Percentiles rank a stretch among this genome's conserved stretches.
phyloP scores from a whole-genome alignment of 306 rosid genomes.

The Cercis canadensis region DNA sequence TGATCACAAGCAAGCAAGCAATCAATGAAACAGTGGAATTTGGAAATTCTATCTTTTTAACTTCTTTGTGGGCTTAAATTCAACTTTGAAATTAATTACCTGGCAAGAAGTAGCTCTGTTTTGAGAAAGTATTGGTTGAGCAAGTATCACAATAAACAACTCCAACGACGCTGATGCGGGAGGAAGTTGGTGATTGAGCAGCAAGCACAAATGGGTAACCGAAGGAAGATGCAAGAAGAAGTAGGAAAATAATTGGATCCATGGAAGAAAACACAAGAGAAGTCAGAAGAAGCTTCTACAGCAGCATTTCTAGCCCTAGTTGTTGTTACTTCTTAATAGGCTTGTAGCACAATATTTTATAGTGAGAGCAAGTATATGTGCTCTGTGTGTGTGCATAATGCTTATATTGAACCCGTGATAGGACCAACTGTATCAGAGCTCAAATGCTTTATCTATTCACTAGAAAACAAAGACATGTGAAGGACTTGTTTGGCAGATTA shows the following conservation, averaged over 20 bases:
- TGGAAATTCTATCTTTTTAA: too few species aligned
- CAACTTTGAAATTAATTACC: too few species aligned
- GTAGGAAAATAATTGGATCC: slow-evolving; percentile 52
- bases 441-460: slow-evolving; percentile 51
- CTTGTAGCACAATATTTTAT: slow-evolving; percentile 27
- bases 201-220: slow-evolving; percentile 29
- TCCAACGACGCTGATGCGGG: slow-evolving; percentile 68
- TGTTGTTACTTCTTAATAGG: not conserved
- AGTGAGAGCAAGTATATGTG: not conserved
- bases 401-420: slow-evolving; percentile 73
- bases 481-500: slow-evolving; percentile 44
- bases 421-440: slow-evolving; percentile 62
- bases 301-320: too few species aligned
- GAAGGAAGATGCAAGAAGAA: slow-evolving; percentile 43
- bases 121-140: slow-evolving; percentile 61
- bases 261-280: slow-evolving; percentile 39
- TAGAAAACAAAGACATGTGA: slow-evolving; percentile 85
- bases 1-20: slow-evolving; percentile 23
- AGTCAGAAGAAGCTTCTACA: slow-evolving; percentile 40
- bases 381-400: too few species aligned
- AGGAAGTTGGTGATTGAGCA: slow-evolving; percentile 40
- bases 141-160: slow-evolving; percentile 78
- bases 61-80: too few species aligned
- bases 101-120: slow-evolving; percentile 71
- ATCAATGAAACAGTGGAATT: slow-evolving; percentile 21